Evolutionary conservation across 371 early-diverging fungal genomes (phyloP), one percentile per base, ranked within the genome.

Genomic region (Chytridiales sp.): DNA sequence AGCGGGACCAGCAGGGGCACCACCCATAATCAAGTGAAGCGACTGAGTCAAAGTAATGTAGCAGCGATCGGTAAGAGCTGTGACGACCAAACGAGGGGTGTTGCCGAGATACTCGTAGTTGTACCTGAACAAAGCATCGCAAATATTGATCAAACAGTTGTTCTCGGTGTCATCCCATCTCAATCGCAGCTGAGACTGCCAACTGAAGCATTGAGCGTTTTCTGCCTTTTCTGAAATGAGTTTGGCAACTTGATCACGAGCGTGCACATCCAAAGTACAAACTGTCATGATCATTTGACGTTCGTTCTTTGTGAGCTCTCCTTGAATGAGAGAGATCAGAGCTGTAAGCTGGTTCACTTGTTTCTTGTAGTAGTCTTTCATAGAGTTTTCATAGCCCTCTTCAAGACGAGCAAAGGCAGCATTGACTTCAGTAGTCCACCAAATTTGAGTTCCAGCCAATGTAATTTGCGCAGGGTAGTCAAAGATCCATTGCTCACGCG

Each of bases 341-440:
- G 77, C 74, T 1, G 83, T 83, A 3, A 84, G 61, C 69, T 84
- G 85, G 49, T 77, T 77, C 52, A 77, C 77, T 59, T 84, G 85
- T 67, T 84, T 84, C 64, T 82, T 82, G 77, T 82, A 83, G 72
- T 83, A 84, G 57, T 84, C 85, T 59, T 84, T 84, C 63, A 84
- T 59, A 3, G 82, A 71, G 68, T 83, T 84, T 59, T 84, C 85
- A 62, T 84, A 83, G 8, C 85, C 85, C 53, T 84, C 85, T 61
- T 84, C 85, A 15, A 84, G 64, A 0, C 83, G 62, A 15, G 74
- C 65, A 54, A 84, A 84, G 0, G 85, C 80, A 0, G 67, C 81
- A 54, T 84, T 84, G 36, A 84, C 85, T 71, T 84, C 85, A 8
- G 83, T 82, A 4, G 83, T 81, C 85, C 85, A 84, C 83, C 83